Conservation (phyloP, 306 rosid species). For the Prosopis cineraria region DNA sequence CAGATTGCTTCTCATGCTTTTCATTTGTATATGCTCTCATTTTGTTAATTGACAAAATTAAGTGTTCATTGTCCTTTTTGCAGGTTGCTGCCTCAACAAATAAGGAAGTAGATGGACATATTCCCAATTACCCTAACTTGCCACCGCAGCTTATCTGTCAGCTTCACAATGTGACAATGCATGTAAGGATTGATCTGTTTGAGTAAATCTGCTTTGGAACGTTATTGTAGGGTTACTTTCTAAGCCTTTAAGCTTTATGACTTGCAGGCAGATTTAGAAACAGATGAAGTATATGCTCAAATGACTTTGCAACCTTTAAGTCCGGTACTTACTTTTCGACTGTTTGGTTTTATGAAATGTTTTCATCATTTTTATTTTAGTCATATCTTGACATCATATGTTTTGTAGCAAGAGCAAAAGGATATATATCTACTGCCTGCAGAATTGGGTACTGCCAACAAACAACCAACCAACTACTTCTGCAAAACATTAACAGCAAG, state of each 20-base stretch:
- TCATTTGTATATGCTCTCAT: conserved; percentile 18
- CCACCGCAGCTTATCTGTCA: conserved; percentile 71
- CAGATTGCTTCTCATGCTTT: conserved; percentile 3
- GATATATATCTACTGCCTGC: conserved; percentile 70
- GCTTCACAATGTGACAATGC: conserved; percentile 80
- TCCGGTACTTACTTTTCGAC: conserved; percentile 46
- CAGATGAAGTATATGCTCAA: conserved; percentile 82
- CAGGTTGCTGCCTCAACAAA: conserved; percentile 77
- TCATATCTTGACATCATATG: conserved; percentile 32
- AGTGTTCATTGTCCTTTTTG: conserved; percentile 25
- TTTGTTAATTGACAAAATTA: conserved; percentile 5
- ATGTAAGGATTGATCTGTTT: conserved; percentile 50
- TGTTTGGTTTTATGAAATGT: neutral
- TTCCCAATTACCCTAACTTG: conserved; percentile 74
- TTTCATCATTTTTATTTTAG: neutral
- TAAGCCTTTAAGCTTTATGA: conserved; percentile 31
- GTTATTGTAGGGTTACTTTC: conserved; percentile 5
- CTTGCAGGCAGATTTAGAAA: conserved; percentile 72
- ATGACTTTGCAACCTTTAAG: conserved; percentile 79
- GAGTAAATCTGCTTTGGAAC: conserved; percentile 20
- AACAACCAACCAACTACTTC: conserved; percentile 75
- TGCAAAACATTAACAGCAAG: conserved; percentile 79
- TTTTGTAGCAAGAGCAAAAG: conserved; percentile 75
- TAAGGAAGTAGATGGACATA: conserved; percentile 72
- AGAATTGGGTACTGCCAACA: conserved; percentile 67